A percentile compares a stretch with the other conserved stretches of the same genome.
phyloP scores from a whole-genome alignment of 1,139 yeast genomes.

The Taphrina sp. region DNA sequence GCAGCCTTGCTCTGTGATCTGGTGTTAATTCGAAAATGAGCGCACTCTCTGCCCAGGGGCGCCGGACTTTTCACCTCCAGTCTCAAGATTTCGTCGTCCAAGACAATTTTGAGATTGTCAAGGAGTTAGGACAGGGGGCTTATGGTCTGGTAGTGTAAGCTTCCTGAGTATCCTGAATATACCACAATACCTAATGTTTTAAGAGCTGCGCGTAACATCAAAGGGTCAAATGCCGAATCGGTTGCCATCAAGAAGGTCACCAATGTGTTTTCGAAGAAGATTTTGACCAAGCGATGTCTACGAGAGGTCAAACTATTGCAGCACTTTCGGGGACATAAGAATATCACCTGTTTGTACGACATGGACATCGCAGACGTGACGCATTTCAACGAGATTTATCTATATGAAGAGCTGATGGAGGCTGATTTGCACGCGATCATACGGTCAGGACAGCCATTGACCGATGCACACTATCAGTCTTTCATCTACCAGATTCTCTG shows the following conservation, averaged over 20 bases:
- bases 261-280: constrained; percentile 82
- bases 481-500: constrained; percentile 89
- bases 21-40: background rate
- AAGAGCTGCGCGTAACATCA: constrained; percentile 71
- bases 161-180: background rate
- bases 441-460: constrained; percentile 85
- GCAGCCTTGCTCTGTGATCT: too few species aligned
- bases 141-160: constrained; percentile 80
- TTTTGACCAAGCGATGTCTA: constrained; percentile 82
- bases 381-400: constrained; percentile 82
- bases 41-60: constrained; percentile 16
- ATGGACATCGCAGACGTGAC: constrained; percentile 85
- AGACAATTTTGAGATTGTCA: constrained; percentile 56
- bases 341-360: constrained; percentile 90
- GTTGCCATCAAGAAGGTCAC: constrained; percentile 96
- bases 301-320: constrained; percentile 83
- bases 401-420: constrained; percentile 81
- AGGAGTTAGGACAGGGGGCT: constrained; percentile 95
- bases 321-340: constrained; percentile 89
- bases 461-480: constrained; percentile 92
- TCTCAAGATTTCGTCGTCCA: constrained; percentile 33
- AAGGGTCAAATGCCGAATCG: constrained; percentile 56
- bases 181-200: background rate
- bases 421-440: constrained; percentile 98
- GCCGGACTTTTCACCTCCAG: constrained; percentile 17